Conservation (phyloP, 352 stramenopile genomes). For the Aphanomyces invadans region DNA sequence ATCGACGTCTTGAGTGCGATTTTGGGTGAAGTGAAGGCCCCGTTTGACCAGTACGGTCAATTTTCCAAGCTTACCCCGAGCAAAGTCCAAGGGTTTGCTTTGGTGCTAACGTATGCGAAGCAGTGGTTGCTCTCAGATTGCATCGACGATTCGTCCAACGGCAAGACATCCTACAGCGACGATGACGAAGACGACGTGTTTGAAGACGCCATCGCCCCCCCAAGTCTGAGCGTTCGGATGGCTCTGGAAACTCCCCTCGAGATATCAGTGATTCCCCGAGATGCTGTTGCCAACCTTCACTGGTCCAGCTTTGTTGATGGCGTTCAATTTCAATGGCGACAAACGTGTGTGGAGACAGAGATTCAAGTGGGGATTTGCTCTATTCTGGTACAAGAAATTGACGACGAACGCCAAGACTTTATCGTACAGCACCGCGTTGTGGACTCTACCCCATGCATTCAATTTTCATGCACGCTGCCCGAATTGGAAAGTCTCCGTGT, state of each 20-base stretch:
- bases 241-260: constrained; percentile 39
- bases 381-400: constrained; percentile 36
- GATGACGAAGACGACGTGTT: constrained; percentile 79
- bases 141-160: constrained; percentile 45
- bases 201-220: constrained; percentile 78
- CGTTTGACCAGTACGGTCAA: constrained; percentile 79
- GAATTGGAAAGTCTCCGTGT: constrained; percentile 75
- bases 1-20: constrained; percentile 82
- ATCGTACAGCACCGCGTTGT: constrained; percentile 21
- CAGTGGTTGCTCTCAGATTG: constrained; percentile 79
- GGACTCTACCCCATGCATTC: constrained; percentile 39
- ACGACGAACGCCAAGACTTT: neutral
- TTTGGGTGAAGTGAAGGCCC: constrained; percentile 77
- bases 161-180: constrained; percentile 38
- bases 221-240: constrained; percentile 56
- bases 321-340: constrained; percentile 17
- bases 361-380: constrained; percentile 54
- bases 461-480: constrained; percentile 57
- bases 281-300: neutral
- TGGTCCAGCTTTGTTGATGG: neutral
- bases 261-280: constrained; percentile 45
- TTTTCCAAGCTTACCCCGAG: constrained; percentile 58
- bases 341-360: constrained; percentile 81
- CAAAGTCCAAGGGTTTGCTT: constrained; percentile 71
- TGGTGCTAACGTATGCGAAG: constrained; percentile 77